These are phyloP conservation scores for Colletotrichum nymphaeae DNA, from an alignment of 2,329 filamentous ascomycete genomes.

Conservation along the genomic window DNA sequence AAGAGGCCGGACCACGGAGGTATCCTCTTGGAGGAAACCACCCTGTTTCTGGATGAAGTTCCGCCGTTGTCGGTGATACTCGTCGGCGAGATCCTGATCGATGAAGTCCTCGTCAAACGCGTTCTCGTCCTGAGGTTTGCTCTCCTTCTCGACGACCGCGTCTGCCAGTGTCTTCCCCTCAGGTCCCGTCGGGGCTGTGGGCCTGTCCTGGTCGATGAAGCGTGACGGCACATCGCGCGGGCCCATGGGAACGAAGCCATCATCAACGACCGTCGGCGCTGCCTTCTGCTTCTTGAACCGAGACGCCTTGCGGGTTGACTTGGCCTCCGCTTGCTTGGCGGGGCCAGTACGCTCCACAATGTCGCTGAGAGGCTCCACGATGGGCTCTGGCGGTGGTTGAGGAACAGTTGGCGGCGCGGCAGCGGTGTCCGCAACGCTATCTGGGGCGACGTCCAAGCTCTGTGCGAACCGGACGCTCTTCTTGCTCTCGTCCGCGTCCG, in stretches of 20 bases:
- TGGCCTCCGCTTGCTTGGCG: constrained; percentile 38
- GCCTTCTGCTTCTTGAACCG: constrained; percentile 59
- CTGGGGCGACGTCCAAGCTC: constrained; percentile 75
- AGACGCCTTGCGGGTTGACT: constrained; percentile 55
- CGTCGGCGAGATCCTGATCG: constrained; percentile 80
- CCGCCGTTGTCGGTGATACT: constrained; percentile 87
- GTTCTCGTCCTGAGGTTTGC: constrained; percentile 42
- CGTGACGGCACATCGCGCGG: constrained; percentile 56
- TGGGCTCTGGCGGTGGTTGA: constrained; percentile 40
- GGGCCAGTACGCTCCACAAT: constrained; percentile 59
- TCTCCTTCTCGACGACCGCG: constrained; percentile 66
- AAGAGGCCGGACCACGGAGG: constrained; percentile 74
- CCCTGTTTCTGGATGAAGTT: constrained; percentile 85
- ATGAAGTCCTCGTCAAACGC: constrained; percentile 71
- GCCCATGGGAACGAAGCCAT: constrained; percentile 49
- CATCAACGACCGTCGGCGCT: constrained; percentile 34
- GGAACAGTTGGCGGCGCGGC: background rate
- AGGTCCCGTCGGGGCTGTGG: constrained; percentile 59
- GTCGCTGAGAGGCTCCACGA: constrained; percentile 63
- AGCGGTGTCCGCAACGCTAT: background rate
- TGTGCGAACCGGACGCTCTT: constrained; percentile 88
- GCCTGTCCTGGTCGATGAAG: constrained; percentile 52
- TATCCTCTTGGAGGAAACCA: constrained; percentile 80
- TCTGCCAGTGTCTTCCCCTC: constrained; percentile 69
- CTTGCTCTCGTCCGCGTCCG: constrained; percentile 48